Base-by-base conservation (phyloP, 176 grass and related monocot genomes). In the Hordeum vulgare region DNA sequence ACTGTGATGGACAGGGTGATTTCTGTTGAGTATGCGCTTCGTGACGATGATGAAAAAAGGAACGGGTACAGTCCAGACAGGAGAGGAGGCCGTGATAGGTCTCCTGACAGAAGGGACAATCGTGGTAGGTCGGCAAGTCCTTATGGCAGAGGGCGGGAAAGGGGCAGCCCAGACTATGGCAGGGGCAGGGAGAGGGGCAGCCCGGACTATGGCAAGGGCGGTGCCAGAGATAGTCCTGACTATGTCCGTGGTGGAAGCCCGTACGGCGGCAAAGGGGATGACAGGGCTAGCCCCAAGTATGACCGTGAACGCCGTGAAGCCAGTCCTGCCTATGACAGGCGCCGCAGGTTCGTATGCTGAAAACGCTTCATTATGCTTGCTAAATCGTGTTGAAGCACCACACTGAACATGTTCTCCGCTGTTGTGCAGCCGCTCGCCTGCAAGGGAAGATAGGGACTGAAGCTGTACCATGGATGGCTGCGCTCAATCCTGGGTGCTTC, bases 1-100 rank as follows among this genome's bases (percentile, higher is more conserved):
- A 75, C 88, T 27, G 86, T 99, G 71, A 78, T 99, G 93, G 97
- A 99, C 81, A 88, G 91, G 80, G 89, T 99, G 71, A 90, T 99
- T 26, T 96, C 97, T 41, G 93, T 99, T 59, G 97, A 99, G 79
- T 99, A 96, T 78, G 97, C 97, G 9, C 77, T 96, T 61, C 93
- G 93, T 29, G 97, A 99, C 82, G 96, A 99, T 64, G 94, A 97
- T 75, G 97, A 99, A 73, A 93, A 79, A 73, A 90, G 60, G 85
- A 89, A 93, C 21, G 89, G 92, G 29, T 95, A 90, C 76, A 99
- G 97, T 70, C 93, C 97, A 84, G 90, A 92, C 34, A 90, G 89
- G 75, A 94, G 93, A 83, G 68, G 71, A 11, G 51, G 51, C 18
- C 86, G 92, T 28, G 86, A 91, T 81, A 89, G 90, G 80, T 94